Evolutionary conservation across 2,329 filamentous ascomycete genomes (phyloP), one percentile per base, ranked within the genome.

Genomic region (Aaosphaeria arxii): DNA sequence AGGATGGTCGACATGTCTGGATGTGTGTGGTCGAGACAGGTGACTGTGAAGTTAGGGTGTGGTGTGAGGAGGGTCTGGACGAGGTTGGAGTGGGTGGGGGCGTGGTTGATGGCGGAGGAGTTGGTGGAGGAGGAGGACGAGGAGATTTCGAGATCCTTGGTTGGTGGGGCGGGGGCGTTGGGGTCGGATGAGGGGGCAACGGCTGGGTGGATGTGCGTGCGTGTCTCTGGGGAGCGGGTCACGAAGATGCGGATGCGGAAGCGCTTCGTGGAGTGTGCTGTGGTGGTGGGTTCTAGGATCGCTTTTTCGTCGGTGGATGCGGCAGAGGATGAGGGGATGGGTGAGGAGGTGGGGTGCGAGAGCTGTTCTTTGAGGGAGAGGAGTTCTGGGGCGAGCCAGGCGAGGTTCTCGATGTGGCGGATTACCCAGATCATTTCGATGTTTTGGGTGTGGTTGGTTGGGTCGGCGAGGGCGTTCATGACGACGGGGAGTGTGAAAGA

Each of bases 401-500:
- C 59, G 30, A 71, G 57, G 44, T 71, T 62, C 11, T 57, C 51
- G 5, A 60, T 54, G 6, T 62, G 61, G 7, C 66, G 65, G 30
- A 70, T 48, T 4, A 67, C 59, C 68, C 68, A 71, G 9, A 71
- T 54, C 9, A 71, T 58, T 6, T 63, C 59, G 29, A 69, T 59
- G 28, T 59, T 55, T 33, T 59, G 62, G 40, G 59, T 56, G 24
- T 51, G 52, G 7, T 55, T 46, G n/a, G 61, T 59, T 5, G 59
- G 54, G 5, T 55, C 53, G 0, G 59, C 57, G 11, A 63, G 56
- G 11, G 66, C 55, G 39, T 61, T 57, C 1, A 66, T 58, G 6
- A 70, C 57, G 7, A 70, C 58, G 9, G 68, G 68, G 7, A 71
- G 61, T n/a, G 64, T 61, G 52, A 68, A 71, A 2, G 67, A 62